Base-by-base conservation (phyloP, 208 protist genomes). In the Endotrypanum monterogeii region DNA sequence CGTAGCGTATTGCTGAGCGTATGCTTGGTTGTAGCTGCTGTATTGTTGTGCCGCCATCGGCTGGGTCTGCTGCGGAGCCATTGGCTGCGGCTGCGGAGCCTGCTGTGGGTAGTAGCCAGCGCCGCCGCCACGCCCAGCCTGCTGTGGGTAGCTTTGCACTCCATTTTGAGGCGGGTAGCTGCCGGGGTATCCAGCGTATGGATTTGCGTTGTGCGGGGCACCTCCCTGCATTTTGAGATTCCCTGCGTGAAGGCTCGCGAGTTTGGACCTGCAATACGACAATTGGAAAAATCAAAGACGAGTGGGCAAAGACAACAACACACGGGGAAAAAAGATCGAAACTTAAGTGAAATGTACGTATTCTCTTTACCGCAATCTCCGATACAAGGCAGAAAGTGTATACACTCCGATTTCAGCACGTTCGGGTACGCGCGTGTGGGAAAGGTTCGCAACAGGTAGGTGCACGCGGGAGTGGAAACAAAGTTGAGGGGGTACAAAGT, bases 121-220 rank as follows among this genome's bases (percentile, higher is more conserved):
- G 32, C 46, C 66, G 55, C 71, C 71, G 44, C 78, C 76, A 3
- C 48, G 71, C 32, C 55, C 67, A 30, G 44, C 74, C 37, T 71
- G 74, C 67, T 86, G 83, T 6, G 71, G 23, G 37, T 83, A 76
- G 9, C 76, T 68, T 35, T 68, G 79, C 58, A 55, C 52, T 37
- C 62, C 61, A 67, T 56, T 63, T 72, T 50, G 69, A 67, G 66
- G 52, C 37, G 68, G 39, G 68, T 73, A 73, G 51, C 70, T 70
- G 51, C 52, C 56, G 35, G 76, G 74, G 57, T 85, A 85, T 23
- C 76, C 60, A 12, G 61, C 80, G 61, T 74, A 74, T 12, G 76
- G 69, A 61, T 71, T 80, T 8, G 41, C 30, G 76, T 58, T 80
- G 63, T 80, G 74, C 6, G 76, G 76, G 3, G 76, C 69, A n/a